Percentiles rank a stretch among this genome's conserved stretches.
phyloP scores from a whole-genome alignment of 2,329 filamentous ascomycete species.

The Mollisia scopiformis region DNA sequence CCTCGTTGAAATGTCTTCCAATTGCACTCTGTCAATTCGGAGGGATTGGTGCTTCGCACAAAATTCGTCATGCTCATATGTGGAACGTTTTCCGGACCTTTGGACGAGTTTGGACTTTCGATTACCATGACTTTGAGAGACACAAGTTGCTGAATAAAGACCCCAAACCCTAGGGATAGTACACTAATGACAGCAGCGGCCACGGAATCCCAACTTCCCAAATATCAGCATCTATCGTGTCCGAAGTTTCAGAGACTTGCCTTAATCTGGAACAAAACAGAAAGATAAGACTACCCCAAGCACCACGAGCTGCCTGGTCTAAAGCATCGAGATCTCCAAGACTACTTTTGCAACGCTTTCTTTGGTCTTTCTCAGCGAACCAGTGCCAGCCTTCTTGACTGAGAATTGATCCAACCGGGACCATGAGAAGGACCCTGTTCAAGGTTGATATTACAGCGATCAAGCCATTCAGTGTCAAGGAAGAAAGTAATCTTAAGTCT shows the following conservation, averaged over 20 bases:
- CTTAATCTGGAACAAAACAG: not conserved
- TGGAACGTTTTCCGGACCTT: not conserved
- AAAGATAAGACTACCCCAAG: not conserved
- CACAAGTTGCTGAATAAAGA: not conserved
- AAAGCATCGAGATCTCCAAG: not conserved
- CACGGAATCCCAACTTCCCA: not conserved
- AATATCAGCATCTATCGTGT: not conserved
- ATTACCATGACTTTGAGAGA: not conserved
- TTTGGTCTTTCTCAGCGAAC: not conserved
- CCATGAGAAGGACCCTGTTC: not conserved
- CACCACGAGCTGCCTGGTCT: not conserved
- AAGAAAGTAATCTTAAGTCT: not conserved
- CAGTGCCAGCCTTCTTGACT: conserved; percentile 2
- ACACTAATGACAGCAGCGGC: not conserved
- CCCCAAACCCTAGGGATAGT: not conserved
- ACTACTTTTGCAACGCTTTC: not conserved
- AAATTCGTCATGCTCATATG: not conserved
- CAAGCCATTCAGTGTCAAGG: not conserved
- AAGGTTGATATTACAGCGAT: not conserved
- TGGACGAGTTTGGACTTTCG: not conserved
- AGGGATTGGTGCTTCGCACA: not conserved
- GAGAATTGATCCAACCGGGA: not conserved
- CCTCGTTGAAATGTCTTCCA: not conserved
- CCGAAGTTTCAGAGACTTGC: not conserved
- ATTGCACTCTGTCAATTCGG: not conserved